Percentiles rank a stretch among this genome's conserved stretches.
These are phyloP conservation scores for Orbilia javanica DNA, from an alignment of 2,329 filamentous ascomycete genomes.

Conservation along the genomic window DNA sequence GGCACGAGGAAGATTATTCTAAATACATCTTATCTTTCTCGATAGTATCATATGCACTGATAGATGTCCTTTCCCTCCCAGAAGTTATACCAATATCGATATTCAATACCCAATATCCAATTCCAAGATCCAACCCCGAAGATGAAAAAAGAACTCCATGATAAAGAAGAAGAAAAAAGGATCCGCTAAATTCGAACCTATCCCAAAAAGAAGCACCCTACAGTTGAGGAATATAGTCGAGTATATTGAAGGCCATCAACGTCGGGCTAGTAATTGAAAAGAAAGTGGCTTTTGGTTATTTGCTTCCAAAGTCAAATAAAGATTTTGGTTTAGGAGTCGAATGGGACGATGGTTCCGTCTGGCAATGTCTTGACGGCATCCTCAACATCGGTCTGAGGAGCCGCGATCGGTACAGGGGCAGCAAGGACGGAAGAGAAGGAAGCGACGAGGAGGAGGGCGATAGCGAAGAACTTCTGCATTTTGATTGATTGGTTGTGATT, in stretches of 20 bases:
- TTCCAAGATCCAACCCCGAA: too few relatives aligned
- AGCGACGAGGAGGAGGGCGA: slow-evolving; percentile 50
- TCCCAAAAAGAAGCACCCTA: not conserved
- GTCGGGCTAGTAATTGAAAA: slow-evolving; percentile 4
- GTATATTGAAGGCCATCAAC: not conserved
- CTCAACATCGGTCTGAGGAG: slow-evolving; percentile 39
- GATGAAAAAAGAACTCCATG: slow-evolving; percentile 9
- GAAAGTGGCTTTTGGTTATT: not conserved
- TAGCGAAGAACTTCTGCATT: slow-evolving; percentile 57
- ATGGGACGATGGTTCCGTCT: slow-evolving; percentile 52
- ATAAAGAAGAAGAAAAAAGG: not conserved
- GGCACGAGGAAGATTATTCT: slow-evolving; percentile 27
- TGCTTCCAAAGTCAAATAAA: not conserved
- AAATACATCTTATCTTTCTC: slow-evolving; percentile 32
- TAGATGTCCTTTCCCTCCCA: slow-evolving; percentile 14
- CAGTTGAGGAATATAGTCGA: not conserved
- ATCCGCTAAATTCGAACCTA: slow-evolving; percentile 27
- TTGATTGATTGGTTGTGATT: slow-evolving; percentile 50
- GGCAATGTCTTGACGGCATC: slow-evolving; percentile 45
- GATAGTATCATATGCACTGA: slow-evolving; percentile 5
- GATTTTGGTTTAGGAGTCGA: slow-evolving; percentile 21
- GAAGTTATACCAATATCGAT: slow-evolving; percentile 13
- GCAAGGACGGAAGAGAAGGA: slow-evolving; percentile 53
- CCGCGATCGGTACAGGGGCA: slow-evolving; percentile 30
- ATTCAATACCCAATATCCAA: not conserved